These are phyloP conservation scores for Truncatella angustata DNA, from an alignment of 2,329 filamentous ascomycete species.

Conservation along the genomic window DNA sequence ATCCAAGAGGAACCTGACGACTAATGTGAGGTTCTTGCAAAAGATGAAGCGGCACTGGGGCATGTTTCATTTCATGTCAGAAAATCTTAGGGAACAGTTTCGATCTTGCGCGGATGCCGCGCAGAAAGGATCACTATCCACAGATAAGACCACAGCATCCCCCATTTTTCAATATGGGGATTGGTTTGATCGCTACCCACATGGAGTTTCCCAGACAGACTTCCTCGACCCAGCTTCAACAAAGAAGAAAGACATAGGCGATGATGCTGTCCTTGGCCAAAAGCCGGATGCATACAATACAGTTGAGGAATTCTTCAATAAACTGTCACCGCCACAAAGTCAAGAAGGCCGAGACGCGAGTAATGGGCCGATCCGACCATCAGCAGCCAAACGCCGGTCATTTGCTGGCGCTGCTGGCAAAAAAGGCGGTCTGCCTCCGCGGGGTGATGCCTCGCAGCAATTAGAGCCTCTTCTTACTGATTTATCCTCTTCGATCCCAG, in stretches of 20 bases:
- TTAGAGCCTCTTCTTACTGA: constrained; percentile 40
- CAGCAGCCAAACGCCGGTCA: constrained; percentile 35
- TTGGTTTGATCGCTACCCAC: constrained; percentile 94
- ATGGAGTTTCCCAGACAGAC: constrained; percentile 82
- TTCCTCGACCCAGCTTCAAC: constrained; percentile 72
- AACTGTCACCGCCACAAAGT: constrained; percentile 64
- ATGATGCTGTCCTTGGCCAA: constrained; percentile 86
- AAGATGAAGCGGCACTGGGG: constrained; percentile 99
- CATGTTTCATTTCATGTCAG: constrained; percentile 96
- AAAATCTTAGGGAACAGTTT: constrained; percentile 88
- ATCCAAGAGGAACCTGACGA: constrained; percentile 80
- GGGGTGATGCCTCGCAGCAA: constrained; percentile 30
- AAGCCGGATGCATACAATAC: constrained; percentile 89
- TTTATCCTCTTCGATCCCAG: constrained; percentile 26
- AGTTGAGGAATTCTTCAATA: constrained; percentile 91
- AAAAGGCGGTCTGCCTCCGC: constrained; percentile 34
- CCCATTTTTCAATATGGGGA: constrained; percentile 92
- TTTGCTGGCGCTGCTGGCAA: constrained; percentile 23
- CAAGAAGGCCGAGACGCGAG: constrained; percentile 39
- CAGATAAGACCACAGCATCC: constrained; percentile 47
- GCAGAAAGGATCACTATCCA: constrained; percentile 58
- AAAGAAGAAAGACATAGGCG: constrained; percentile 71
- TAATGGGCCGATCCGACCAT: constrained; percentile 17
- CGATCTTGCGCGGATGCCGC: constrained; percentile 80
- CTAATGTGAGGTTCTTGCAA: constrained; percentile 84